phyloP scores from a whole-genome alignment of 2,329 filamentous ascomycete genomes.

The Penicillium olsonii region DNA sequence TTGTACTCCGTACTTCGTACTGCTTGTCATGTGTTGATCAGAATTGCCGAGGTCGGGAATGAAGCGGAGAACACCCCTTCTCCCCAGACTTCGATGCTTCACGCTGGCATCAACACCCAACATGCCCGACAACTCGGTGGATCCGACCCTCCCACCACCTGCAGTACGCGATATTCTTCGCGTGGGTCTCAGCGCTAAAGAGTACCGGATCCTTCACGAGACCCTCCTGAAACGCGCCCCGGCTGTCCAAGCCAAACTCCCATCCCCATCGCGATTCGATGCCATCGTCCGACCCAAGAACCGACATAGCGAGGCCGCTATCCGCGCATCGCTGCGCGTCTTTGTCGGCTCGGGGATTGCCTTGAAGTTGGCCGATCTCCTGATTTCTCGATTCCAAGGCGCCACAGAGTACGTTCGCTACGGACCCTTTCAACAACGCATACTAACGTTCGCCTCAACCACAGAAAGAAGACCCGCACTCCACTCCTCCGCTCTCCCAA shows the following conservation, averaged over 20 bases:
- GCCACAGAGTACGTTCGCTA: conserved; percentile 23
- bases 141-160: conserved; percentile 61
- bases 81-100: conserved; percentile 5
- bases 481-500: conserved; percentile 61
- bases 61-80: conserved; percentile 1
- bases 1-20: neutral
- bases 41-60: conserved; percentile 6
- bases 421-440: neutral
- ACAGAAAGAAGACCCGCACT: conserved; percentile 39
- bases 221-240: conserved; percentile 75
- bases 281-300: conserved; percentile 55
- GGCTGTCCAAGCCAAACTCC: conserved; percentile 57
- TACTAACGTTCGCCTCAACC: neutral
- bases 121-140: conserved; percentile 28
- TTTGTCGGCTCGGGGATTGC: conserved; percentile 65
- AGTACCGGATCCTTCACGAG: conserved; percentile 82
- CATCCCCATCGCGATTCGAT: conserved; percentile 54
- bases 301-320: conserved; percentile 69
- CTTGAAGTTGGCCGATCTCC: conserved; percentile 63
- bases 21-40: neutral
- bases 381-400: conserved; percentile 37
- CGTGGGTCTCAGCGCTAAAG: conserved; percentile 78
- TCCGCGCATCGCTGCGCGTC: conserved; percentile 70
- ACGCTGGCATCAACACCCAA: conserved; percentile 7
- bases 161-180: conserved; percentile 82